phyloP scores from a whole-genome alignment of 2,329 filamentous ascomycete species.

The Xenosphaeropsis pyriputrescens region DNA sequence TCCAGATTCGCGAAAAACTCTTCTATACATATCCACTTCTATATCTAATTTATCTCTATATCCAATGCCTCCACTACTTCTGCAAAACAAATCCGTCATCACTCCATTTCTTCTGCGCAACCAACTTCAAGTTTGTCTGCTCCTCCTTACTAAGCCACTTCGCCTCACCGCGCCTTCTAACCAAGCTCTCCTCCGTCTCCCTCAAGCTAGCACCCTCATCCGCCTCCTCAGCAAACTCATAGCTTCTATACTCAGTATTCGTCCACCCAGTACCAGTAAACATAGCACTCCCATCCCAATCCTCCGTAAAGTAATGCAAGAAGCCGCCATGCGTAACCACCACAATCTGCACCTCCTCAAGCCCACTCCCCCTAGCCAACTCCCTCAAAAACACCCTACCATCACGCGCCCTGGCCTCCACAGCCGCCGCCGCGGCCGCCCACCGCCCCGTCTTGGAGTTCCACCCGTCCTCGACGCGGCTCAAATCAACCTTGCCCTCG shows the following conservation, averaged over 20 bases:
- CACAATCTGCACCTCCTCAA: conserved; percentile 37
- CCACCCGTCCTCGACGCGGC: conserved; percentile 50
- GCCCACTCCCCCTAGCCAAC: conserved; percentile 10
- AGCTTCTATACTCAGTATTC: conserved; percentile 16
- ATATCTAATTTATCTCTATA: too few species aligned
- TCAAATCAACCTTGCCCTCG: conserved; percentile 41
- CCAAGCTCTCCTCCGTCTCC: conserved; percentile 13
- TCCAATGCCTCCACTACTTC: neutral
- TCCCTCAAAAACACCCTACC: conserved; percentile 43
- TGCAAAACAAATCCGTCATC: conserved; percentile 7
- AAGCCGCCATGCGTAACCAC: conserved; percentile 75
- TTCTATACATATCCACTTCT: too few species aligned
- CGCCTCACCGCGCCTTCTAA: conserved; percentile 10
- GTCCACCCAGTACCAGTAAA: conserved; percentile 13
- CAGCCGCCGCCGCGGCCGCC: neutral
- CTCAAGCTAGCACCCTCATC: conserved; percentile 9
- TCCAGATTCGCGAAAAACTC: too few species aligned
- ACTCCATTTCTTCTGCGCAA: conserved; percentile 9
- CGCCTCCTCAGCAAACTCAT: conserved; percentile 9
- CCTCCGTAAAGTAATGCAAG: conserved; percentile 72
- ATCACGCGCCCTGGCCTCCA: conserved; percentile 30
- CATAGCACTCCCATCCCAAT: conserved; percentile 44
- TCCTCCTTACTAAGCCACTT: conserved; percentile 10
- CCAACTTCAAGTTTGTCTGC: conserved; percentile 11
- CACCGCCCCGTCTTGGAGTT: conserved; percentile 41